phyloP scores from a whole-genome alignment of 164 flowering plant genomes.

The Cinnamomum chago region DNA sequence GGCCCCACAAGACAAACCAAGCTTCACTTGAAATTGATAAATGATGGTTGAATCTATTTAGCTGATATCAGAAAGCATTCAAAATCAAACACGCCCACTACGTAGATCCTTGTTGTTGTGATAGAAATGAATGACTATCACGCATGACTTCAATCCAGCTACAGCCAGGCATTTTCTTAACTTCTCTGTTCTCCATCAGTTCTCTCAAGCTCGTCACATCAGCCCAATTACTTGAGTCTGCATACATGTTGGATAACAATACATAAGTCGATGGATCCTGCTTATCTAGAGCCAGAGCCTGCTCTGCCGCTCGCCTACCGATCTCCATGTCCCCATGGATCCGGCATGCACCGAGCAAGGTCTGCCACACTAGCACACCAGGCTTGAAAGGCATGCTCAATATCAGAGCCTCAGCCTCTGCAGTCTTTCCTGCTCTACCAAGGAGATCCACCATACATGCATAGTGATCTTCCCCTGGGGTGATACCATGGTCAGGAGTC shows the following conservation, averaged over 20 bases:
- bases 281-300: slow-evolving; percentile 40
- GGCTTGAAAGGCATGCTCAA: slow-evolving; percentile 54
- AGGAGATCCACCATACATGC: slow-evolving; percentile 72
- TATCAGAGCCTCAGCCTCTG: slow-evolving; percentile 64
- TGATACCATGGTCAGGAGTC: slow-evolving; percentile 41
- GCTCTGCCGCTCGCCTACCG: slow-evolving; percentile 56
- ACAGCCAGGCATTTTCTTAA: slow-evolving; percentile 60
- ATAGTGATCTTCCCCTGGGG: slow-evolving; percentile 75
- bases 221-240: slow-evolving; percentile 53
- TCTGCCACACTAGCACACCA: slow-evolving; percentile 64
- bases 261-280: slow-evolving; percentile 62
- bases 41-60: background rate
- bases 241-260: slow-evolving; percentile 58
- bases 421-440: slow-evolving; percentile 52
- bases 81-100: background rate
- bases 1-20: background rate
- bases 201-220: slow-evolving; percentile 43
- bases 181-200: slow-evolving; percentile 46
- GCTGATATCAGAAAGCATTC: background rate
- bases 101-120: background rate
- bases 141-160: slow-evolving; percentile 45
- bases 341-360: slow-evolving; percentile 61
- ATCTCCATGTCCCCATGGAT: slow-evolving; percentile 59
- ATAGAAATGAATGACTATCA: background rate
- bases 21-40: background rate